Percentiles rank a stretch among this genome's conserved stretches.
Conservation (phyloP, 257 asterid genomes). For the Solanum appendiculatum region DNA sequence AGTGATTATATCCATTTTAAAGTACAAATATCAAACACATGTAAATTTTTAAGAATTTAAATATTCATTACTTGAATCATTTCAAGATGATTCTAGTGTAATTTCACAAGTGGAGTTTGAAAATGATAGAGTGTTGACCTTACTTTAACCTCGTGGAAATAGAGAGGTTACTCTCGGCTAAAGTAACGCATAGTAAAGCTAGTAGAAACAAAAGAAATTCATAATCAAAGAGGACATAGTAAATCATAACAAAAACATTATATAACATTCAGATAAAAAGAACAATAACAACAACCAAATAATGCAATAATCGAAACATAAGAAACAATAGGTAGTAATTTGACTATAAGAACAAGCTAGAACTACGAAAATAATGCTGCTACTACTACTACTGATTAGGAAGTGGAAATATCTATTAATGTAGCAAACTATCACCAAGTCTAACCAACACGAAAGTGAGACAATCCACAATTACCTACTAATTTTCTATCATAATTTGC, state of each 20-base stretch:
- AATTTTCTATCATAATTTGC: too few species aligned
- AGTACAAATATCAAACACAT: background rate
- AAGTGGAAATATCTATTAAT: background rate
- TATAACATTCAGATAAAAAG: background rate
- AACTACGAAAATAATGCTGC: background rate
- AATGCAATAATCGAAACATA: background rate
- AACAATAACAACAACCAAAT: background rate
- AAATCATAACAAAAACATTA: background rate
- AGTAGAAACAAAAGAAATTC: background rate
- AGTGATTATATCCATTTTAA: background rate
- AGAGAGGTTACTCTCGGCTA: fast-evolving
- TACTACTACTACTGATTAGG: background rate
- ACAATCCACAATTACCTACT: background rate
- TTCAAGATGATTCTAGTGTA: background rate
- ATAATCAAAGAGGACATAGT: background rate
- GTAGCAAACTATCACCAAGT: background rate
- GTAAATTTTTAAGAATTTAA: background rate
- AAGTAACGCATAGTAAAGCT: background rate
- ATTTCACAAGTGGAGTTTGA: background rate
- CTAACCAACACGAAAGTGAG: background rate
- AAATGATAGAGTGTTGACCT: background rate
- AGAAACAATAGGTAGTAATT: background rate
- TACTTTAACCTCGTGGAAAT: background rate
- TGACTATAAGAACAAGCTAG: background rate
- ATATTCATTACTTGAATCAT: background rate